Evolutionary conservation across 2,329 filamentous ascomycete species (phyloP).

Genomic region (Xylariaceae sp.): DNA sequence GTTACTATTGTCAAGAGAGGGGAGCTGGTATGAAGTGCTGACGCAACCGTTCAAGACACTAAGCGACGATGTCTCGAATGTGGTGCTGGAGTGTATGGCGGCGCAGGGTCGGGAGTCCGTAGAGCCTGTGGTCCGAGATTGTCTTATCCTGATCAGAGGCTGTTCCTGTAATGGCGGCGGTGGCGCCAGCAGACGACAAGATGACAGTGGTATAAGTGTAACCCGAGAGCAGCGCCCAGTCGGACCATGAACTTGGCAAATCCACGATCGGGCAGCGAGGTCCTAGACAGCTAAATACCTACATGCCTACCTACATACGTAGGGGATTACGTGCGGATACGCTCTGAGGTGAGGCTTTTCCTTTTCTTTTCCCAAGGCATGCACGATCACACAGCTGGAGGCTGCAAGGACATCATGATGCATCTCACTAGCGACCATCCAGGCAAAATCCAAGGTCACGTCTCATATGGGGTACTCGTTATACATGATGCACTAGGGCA

Average conservation of each 20-base stretch:
- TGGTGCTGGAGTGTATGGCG: not conserved
- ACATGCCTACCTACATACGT: not conserved
- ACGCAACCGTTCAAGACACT: not conserved
- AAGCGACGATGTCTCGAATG: slow-evolving; percentile 14
- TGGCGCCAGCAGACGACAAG: slow-evolving; percentile 2
- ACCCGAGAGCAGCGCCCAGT: slow-evolving; percentile 15
- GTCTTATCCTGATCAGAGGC: slow-evolving; percentile 8
- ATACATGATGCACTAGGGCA: too few species aligned
- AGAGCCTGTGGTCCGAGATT: slow-evolving; percentile 17
- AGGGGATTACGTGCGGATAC: not conserved
- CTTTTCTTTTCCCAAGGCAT: slow-evolving; percentile 2
- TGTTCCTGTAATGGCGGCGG: not conserved
- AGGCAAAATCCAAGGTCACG: too few species aligned
- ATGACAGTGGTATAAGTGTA: slow-evolving; percentile 11
- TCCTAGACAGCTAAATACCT: slow-evolving; percentile 13
- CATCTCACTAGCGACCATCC: not conserved
- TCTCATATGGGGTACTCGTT: too few species aligned
- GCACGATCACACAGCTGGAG: slow-evolving; percentile 7
- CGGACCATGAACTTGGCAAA: slow-evolving; percentile 17
- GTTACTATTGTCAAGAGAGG: slow-evolving; percentile 1
- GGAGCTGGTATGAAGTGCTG: not conserved
- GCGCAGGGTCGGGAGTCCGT: slow-evolving; percentile 2
- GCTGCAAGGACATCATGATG: not conserved
- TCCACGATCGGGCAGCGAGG: slow-evolving; percentile 1
- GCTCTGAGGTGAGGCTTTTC: slow-evolving; percentile 14